These are phyloP conservation scores for Themeda triandra DNA, from an alignment of 176 grass and related monocot genomes.

Conservation along the genomic window DNA sequence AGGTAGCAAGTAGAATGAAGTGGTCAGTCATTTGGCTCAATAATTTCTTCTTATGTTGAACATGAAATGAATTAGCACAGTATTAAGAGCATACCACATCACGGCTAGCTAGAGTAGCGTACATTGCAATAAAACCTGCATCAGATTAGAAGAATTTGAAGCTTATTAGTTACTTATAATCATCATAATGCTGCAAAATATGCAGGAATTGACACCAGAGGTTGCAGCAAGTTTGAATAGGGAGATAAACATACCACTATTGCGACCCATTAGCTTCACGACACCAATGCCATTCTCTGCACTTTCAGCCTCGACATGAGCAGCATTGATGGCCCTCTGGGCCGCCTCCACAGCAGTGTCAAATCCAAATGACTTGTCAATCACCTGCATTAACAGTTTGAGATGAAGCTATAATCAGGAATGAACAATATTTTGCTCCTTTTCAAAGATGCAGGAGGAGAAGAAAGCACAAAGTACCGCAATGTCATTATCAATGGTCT, in stretches of 20 bases:
- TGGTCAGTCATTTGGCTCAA: conserved; percentile 3
- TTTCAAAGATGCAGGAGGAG: background rate
- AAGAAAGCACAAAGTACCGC: conserved; percentile 54
- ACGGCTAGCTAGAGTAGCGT: conserved; percentile 93
- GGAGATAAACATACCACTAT: conserved; percentile 64
- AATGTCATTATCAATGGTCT: conserved; percentile 99
- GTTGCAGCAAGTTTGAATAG: background rate
- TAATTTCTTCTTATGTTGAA: background rate
- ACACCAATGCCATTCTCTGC: conserved; percentile 95
- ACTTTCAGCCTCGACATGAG: conserved; percentile 89
- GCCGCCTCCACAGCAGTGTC: conserved; percentile 97
- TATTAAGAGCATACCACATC: conserved; percentile 69
- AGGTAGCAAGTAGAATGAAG: conserved; percentile 17
- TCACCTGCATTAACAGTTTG: conserved; percentile 55
- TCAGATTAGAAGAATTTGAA: conserved; percentile 9
- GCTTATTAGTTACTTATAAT: conserved; percentile 11
- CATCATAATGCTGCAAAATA: conserved; percentile 2
- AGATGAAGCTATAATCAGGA: background rate
- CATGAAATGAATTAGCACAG: background rate
- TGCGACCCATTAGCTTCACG: conserved; percentile 95
- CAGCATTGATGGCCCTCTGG: conserved; percentile 88
- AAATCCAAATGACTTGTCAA: conserved; percentile 98
- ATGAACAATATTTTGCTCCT: background rate
- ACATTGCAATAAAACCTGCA: conserved; percentile 96
- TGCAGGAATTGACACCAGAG: background rate